Conservation (phyloP, 805 yeast species). For the Yamadazyma laniorum region DNA sequence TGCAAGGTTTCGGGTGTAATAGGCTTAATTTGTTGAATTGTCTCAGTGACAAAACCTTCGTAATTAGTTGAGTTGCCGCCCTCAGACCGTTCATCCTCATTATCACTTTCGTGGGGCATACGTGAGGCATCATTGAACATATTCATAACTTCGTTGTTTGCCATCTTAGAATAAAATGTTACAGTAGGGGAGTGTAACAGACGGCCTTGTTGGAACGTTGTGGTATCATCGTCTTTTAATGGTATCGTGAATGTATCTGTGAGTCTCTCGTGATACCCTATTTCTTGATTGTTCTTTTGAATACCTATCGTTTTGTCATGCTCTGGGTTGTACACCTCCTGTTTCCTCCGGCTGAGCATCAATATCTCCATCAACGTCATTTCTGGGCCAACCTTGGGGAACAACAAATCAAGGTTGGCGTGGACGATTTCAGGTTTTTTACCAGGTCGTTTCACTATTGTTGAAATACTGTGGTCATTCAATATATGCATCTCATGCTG, state of each 20-base stretch:
- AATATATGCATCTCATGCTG: slow-evolving; percentile 7
- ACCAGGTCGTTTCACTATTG: slow-evolving; percentile 53
- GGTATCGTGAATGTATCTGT: slow-evolving; percentile 31
- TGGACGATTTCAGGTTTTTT: slow-evolving; percentile 59
- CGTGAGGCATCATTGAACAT: slow-evolving; percentile 66
- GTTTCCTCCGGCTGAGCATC: slow-evolving; percentile 44
- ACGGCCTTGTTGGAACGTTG: slow-evolving; percentile 1
- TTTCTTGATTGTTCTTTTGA: neutral
- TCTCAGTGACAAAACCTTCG: slow-evolving; percentile 51
- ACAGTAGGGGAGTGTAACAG: slow-evolving; percentile 68
- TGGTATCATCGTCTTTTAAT: slow-evolving; percentile 25
- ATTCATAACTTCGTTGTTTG: slow-evolving; percentile 66
- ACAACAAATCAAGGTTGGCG: slow-evolving; percentile 58
- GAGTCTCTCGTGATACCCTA: neutral
- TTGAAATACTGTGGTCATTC: slow-evolving; percentile 25
- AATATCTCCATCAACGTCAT: slow-evolving; percentile 64
- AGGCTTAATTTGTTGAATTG: slow-evolving; percentile 23
- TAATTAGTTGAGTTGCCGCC: slow-evolving; percentile 33
- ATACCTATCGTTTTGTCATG: slow-evolving; percentile 2
- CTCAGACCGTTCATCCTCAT: slow-evolving; percentile 23
- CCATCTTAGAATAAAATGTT: slow-evolving; percentile 72
- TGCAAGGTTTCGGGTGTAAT: neutral
- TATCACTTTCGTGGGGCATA: slow-evolving; percentile 21
- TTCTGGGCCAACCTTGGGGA: slow-evolving; percentile 48
- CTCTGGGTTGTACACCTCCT: neutral